Evolutionary conservation across 345 rosid genomes (phyloP).

Genomic region (Carallia pectinifolia): DNA sequence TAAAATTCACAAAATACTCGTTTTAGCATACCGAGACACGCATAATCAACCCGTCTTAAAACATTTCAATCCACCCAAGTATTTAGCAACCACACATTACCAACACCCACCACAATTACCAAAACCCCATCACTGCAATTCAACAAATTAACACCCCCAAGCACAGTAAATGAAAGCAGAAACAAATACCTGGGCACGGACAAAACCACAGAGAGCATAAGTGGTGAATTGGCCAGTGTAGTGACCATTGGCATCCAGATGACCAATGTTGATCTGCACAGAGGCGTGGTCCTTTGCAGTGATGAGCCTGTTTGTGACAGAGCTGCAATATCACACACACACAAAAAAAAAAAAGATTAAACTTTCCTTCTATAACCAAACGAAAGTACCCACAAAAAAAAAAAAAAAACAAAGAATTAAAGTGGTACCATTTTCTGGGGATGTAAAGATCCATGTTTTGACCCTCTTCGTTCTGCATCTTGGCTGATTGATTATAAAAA

Average conservation of each 20-base stretch:
- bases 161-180: neutral
- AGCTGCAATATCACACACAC: constrained; percentile 29
- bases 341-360: neutral
- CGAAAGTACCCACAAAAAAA: neutral
- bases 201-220: constrained; percentile 58
- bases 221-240: constrained; percentile 45
- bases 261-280: constrained; percentile 60
- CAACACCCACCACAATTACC: too few species aligned
- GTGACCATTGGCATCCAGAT: constrained; percentile 49
- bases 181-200: constrained; percentile 54
- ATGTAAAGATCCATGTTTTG: constrained; percentile 73
- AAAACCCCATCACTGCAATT: neutral
- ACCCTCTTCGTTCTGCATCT: constrained; percentile 93
- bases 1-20: too few species aligned
- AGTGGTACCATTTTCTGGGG: constrained; percentile 73
- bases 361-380: neutral
- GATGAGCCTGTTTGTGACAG: constrained; percentile 63
- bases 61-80: too few species aligned
- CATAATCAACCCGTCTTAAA: too few species aligned
- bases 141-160: neutral
- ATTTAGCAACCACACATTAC: too few species aligned
- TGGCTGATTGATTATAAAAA: constrained; percentile 14
- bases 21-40: too few species aligned
- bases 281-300: constrained; percentile 67
- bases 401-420: neutral